These are phyloP conservation scores for Stagonosporopsis chrysanthemi DNA, from an alignment of 2,329 filamentous ascomycete species.

Conservation along the genomic window DNA sequence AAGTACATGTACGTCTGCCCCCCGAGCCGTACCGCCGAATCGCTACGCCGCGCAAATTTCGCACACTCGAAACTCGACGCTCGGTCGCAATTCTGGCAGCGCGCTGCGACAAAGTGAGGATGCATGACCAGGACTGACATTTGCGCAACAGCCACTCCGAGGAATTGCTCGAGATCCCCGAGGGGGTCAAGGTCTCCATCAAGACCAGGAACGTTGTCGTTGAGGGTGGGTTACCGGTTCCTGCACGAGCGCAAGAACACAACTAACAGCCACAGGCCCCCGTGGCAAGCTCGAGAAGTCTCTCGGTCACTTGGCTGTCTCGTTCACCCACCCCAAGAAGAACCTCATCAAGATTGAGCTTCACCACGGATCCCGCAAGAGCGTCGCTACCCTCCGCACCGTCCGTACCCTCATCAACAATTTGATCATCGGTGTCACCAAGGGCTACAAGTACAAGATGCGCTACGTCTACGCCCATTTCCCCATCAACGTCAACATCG, in stretches of 20 bases:
- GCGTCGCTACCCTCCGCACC: conserved; percentile 95
- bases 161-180: conserved; percentile 93
- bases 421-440: conserved; percentile 97
- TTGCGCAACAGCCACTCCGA: conserved; percentile 73
- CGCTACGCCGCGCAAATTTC: conserved; percentile 24
- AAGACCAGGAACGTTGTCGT: conserved; percentile 97
- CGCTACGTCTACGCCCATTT: conserved; percentile 99
- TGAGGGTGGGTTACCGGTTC: conserved; percentile 77
- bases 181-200: conserved; percentile 97
- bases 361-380: conserved; percentile 98
- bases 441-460: conserved; percentile 99
- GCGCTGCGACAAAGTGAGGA: conserved; percentile 24
- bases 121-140: conserved; percentile 40
- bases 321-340: conserved; percentile 88
- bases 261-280: conserved; percentile 16
- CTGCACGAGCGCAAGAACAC: background rate
- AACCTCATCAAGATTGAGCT: conserved; percentile 94
- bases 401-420: conserved; percentile 99
- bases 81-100: conserved; percentile 20
- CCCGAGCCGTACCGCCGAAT: conserved; percentile 17
- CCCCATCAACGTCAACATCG: conserved; percentile 99
- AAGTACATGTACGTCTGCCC: conserved; percentile 77
- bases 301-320: conserved; percentile 94
- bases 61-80: conserved; percentile 20
- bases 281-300: conserved; percentile 92